Conservation (phyloP, 805 yeast species). For the Metschnikowia proteae region DNA sequence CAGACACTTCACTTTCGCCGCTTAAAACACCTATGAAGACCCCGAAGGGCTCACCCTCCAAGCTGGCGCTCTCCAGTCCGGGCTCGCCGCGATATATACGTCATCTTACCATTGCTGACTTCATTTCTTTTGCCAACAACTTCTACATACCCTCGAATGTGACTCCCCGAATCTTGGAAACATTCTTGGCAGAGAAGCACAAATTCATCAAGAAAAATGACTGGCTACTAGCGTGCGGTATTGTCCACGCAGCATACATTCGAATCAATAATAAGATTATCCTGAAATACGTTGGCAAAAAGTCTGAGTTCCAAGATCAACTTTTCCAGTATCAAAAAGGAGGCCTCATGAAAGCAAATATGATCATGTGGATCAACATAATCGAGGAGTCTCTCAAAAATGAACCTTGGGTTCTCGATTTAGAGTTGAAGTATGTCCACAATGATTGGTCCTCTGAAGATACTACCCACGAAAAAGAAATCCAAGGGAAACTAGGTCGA, state of each 20-base stretch:
- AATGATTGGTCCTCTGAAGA: conserved; percentile 25
- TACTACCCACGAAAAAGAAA: conserved; percentile 22
- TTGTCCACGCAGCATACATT: conserved; percentile 55
- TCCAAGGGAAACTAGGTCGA: conserved; percentile 28
- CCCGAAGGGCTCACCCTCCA: conserved; percentile 8
- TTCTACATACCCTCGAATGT: conserved; percentile 57
- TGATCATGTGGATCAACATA: conserved; percentile 50
- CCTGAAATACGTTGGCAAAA: conserved; percentile 46
- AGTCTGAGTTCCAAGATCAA: conserved; percentile 45
- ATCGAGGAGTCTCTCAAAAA: conserved; percentile 52
- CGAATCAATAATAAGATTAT: conserved; percentile 50
- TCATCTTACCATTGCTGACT: conserved; percentile 31
- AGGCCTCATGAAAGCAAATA: conserved; percentile 45
- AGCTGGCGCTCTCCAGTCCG: not conserved
- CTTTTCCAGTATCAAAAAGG: conserved; percentile 55
- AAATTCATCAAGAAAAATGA: conserved; percentile 53
- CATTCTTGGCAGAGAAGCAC: conserved; percentile 47
- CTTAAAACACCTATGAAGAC: conserved; percentile 22
- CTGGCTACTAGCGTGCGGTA: conserved; percentile 69
- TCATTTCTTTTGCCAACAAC: conserved; percentile 52
- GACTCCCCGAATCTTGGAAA: conserved; percentile 47
- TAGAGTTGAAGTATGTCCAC: conserved; percentile 44
- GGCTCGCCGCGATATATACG: conserved; percentile 12
- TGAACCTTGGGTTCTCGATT: conserved; percentile 58
- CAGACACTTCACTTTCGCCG: not conserved